Base-by-base conservation (phyloP, 164 flowering plant genomes). In the Nelumbo lutea region DNA sequence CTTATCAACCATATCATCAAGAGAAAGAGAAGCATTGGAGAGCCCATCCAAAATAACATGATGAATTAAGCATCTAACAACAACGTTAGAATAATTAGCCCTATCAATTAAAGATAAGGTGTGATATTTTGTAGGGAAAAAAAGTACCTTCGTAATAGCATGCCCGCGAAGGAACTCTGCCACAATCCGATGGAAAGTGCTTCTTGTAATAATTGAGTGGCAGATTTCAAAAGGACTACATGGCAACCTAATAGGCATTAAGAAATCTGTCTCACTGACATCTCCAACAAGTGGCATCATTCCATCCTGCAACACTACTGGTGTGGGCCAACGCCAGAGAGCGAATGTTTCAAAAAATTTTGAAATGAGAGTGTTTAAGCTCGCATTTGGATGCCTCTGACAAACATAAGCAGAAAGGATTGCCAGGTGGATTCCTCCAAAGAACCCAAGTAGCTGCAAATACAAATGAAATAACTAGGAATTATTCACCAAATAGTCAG, bases 371-470 rank as follows among this genome's bases (percentile, higher is more conserved):
- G 68, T 62, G 72, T 58, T 69, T 65, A 85, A 59, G 67, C 76
- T 79, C 27, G 77, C 83, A 71, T 69, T 70, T 45, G 88, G 84
- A 72, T 78, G 60, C 61, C 67, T 69, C 68, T 76, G 83, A 72
- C 88, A 87, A 65, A 87, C 72, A 61, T 72, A 76, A 39, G 87
- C 87, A 5, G 83, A 76, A 66, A 87, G 84, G 67, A 85, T 75
- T 3, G 85, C 88, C 73, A 83, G 55, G 63, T 87, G 90, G 10
- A 87, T 76, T 52, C 90, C 90, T 47, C 88, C 90, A 55, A 85
- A 72, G 73, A 75, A 85, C 14, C 90, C 90, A 72, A 72, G 73
- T 65, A 82, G 73, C 90, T 87, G 84, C 77, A 77, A 66, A 11
- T 11, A 57, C 39, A 7, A 40, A 65, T 46, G 10, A 13, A 5